phyloP scores from a whole-genome alignment of 108 stramenopile species.

The Asterionellopsis glacialis region DNA sequence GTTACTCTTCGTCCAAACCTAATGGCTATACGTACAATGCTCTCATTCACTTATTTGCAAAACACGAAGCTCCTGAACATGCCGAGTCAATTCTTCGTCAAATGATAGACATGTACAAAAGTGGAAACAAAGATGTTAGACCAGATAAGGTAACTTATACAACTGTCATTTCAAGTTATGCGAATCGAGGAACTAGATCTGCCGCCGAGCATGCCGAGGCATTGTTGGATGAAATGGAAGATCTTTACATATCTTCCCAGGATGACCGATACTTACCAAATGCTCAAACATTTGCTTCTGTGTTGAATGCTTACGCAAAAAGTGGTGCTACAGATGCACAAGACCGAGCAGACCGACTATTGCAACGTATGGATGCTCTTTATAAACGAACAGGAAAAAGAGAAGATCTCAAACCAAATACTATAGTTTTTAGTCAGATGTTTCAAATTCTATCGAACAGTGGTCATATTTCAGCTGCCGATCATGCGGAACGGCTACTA shows the following conservation, averaged over 20 bases:
- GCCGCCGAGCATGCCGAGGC: conserved; percentile 33
- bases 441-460: conserved; percentile 11
- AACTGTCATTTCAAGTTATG: conserved; percentile 33
- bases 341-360: conserved; percentile 45
- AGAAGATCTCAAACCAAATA: neutral
- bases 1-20: conserved; percentile 18
- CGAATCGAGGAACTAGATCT: conserved; percentile 11
- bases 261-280: conserved; percentile 29
- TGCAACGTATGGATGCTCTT: conserved; percentile 52
- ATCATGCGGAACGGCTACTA: conserved; percentile 4
- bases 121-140: conserved; percentile 11
- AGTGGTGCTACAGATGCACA: conserved; percentile 46
- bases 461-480: conserved; percentile 5
- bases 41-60: conserved; percentile 40
- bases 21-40: conserved; percentile 67
- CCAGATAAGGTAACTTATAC: conserved; percentile 18
- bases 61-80: conserved; percentile 12
- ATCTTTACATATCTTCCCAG: neutral
- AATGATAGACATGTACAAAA: conserved; percentile 3
- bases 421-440: conserved; percentile 11
- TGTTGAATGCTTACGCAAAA: conserved; percentile 62
- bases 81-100: conserved; percentile 1
- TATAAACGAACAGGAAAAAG: neutral
- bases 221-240: conserved; percentile 50
- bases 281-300: conserved; percentile 59